Evolutionary conservation across 306 rosid genomes (phyloP).

Genomic region (Vachellia pachyceras): DNA sequence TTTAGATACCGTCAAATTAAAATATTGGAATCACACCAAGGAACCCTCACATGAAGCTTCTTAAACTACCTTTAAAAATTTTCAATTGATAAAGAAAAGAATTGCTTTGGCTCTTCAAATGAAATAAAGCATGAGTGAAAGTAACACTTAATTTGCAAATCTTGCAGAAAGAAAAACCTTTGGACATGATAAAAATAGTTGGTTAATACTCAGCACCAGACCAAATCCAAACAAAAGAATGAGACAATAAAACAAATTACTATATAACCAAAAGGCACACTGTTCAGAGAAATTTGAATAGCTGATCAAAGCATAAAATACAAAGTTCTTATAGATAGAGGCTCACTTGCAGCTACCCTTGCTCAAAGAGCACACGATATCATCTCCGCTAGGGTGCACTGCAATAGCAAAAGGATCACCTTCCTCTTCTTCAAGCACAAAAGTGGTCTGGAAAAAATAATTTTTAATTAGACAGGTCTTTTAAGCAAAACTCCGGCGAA

Average conservation of each 20-base stretch:
- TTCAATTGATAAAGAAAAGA: not conserved
- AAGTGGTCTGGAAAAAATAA: slow-evolving; percentile 55
- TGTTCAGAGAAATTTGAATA: slow-evolving; percentile 13
- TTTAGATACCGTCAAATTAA: not conserved
- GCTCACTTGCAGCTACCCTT: slow-evolving; percentile 93
- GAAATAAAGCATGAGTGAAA: not conserved
- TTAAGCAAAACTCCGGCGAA: slow-evolving; percentile 24
- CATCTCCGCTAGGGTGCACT: slow-evolving; percentile 89
- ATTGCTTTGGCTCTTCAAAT: not conserved
- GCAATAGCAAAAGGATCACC: slow-evolving; percentile 80
- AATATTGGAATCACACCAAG: not conserved
- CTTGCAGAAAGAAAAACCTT: not conserved
- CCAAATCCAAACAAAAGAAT: not conserved
- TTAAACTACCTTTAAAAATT: not conserved
- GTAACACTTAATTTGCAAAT: slow-evolving; percentile 7
- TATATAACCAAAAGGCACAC: not conserved
- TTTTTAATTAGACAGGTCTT: not conserved
- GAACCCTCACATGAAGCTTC: not conserved
- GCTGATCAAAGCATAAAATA: not conserved
- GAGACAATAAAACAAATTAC: slow-evolving; percentile 16
- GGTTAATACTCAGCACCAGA: not conserved
- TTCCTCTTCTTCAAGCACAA: slow-evolving; percentile 82
- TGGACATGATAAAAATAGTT: not conserved
- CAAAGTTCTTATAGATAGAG: slow-evolving; percentile 13
- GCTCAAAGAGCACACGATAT: slow-evolving; percentile 77